phyloP scores from a whole-genome alignment of 305 asterid species.

The Rubia tinctorum region DNA sequence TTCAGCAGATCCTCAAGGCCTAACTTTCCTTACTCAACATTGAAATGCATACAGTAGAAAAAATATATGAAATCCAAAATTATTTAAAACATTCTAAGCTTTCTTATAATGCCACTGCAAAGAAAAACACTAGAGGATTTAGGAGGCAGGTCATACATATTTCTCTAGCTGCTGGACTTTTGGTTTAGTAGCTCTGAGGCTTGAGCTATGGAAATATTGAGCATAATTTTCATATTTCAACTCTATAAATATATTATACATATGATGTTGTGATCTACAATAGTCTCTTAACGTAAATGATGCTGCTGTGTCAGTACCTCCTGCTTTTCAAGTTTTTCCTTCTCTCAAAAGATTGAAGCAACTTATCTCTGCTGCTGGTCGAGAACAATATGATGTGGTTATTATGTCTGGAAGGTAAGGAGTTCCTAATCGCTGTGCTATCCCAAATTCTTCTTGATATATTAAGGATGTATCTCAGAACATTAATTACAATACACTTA shows the following conservation, averaged over 20 bases:
- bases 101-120: neutral
- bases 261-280: neutral
- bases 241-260: neutral
- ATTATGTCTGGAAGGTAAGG: slow-evolving; percentile 95
- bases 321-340: slow-evolving; percentile 93
- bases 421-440: neutral
- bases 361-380: slow-evolving; percentile 73
- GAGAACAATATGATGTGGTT: slow-evolving; percentile 82
- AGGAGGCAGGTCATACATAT: neutral
- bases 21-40: neutral
- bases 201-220: slow-evolving; percentile 4
- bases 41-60: neutral
- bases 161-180: neutral
- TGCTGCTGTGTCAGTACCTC: slow-evolving; percentile 52
- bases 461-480: neutral
- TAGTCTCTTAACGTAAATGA: slow-evolving; percentile 1
- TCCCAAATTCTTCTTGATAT: neutral
- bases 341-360: slow-evolving; percentile 80
- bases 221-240: neutral
- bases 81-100: neutral
- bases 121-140: neutral
- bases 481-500: neutral
- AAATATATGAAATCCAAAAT: slow-evolving; percentile 1
- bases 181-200: neutral
- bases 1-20: neutral